Evolutionary conservation across 169 alveolate species (phyloP).

Genomic region (Babesia bovis): DNA sequence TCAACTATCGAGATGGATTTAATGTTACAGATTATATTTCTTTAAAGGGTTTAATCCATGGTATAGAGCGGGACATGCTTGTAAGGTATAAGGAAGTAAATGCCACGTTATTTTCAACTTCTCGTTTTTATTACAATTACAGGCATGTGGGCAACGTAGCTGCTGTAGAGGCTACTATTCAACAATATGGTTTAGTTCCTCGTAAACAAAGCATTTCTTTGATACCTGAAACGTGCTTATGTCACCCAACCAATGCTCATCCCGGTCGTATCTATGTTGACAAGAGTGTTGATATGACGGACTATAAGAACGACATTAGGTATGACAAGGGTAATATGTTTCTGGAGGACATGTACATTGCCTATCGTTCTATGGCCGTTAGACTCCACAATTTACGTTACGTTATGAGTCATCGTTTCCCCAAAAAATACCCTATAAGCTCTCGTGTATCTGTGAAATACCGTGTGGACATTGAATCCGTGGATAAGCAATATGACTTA

Average conservation of each 20-base stretch:
- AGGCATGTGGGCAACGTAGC: slow-evolving; percentile 72
- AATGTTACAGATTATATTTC: slow-evolving; percentile 5
- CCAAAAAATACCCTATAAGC: slow-evolving; percentile 47
- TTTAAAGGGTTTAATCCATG: neutral
- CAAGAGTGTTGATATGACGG: slow-evolving; percentile 26
- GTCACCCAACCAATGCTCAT: slow-evolving; percentile 56
- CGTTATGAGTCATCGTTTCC: slow-evolving; percentile 57
- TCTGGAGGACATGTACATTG: slow-evolving; percentile 25
- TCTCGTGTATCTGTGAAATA: slow-evolving; percentile 31
- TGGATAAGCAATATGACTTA: slow-evolving; percentile 23
- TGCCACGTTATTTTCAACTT: slow-evolving; percentile 69
- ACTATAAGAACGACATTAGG: slow-evolving; percentile 23
- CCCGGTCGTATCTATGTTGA: slow-evolving; percentile 52
- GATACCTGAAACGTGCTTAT: slow-evolving; percentile 51
- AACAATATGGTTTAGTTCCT: slow-evolving; percentile 37
- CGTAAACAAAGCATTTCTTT: slow-evolving; percentile 10
- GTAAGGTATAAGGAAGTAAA: slow-evolving; percentile 62
- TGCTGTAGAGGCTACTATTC: slow-evolving; percentile 24
- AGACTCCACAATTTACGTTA: slow-evolving; percentile 31
- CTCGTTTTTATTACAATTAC: slow-evolving; percentile 75
- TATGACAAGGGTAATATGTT: slow-evolving; percentile 36
- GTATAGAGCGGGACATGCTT: slow-evolving; percentile 19
- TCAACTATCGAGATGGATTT: neutral
- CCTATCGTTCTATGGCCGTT: slow-evolving; percentile 31
- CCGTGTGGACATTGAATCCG: slow-evolving; percentile 13